A percentile compares a stretch with the other conserved stretches of the same genome.
Evolutionary conservation across 164 flowering plant genomes (phyloP).

Genomic region (Stephania japonica): DNA sequence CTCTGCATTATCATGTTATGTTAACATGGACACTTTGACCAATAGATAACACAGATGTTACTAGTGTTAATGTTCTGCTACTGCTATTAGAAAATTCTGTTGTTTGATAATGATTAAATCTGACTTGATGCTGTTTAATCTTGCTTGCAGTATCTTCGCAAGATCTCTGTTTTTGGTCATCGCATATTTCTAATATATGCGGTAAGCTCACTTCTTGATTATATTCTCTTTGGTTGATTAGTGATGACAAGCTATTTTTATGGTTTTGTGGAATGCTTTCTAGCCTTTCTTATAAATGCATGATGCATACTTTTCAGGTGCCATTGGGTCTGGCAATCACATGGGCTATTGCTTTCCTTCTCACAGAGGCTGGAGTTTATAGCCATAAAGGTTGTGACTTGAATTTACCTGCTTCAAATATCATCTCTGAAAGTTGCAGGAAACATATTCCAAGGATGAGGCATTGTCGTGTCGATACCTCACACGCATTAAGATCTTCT

Average conservation of each 20-base stretch:
- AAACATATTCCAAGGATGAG: slow-evolving; percentile 78
- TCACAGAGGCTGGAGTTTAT: slow-evolving; percentile 89
- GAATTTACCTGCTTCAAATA: slow-evolving; percentile 78
- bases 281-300: neutral
- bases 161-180: slow-evolving; percentile 86
- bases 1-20: no score
- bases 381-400: slow-evolving; percentile 81
- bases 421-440: slow-evolving; percentile 74
- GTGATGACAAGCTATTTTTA: neutral
- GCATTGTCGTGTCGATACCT: slow-evolving; percentile 82
- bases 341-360: slow-evolving; percentile 83
- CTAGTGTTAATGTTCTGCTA: neutral
- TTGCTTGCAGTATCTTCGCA: slow-evolving; percentile 86
- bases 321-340: slow-evolving; percentile 91
- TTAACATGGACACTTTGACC: no score
- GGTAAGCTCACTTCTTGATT: slow-evolving; percentile 36
- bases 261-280: neutral
- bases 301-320: slow-evolving; percentile 46
- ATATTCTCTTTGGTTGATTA: neutral
- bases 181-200: slow-evolving; percentile 93
- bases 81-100: neutral
- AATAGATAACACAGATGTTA: neutral
- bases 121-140: slow-evolving; percentile 5
- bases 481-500: slow-evolving; percentile 67
- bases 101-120: neutral